Conservation (phyloP, 352 stramenopile genomes). For the Elongisporangium anandrum region DNA sequence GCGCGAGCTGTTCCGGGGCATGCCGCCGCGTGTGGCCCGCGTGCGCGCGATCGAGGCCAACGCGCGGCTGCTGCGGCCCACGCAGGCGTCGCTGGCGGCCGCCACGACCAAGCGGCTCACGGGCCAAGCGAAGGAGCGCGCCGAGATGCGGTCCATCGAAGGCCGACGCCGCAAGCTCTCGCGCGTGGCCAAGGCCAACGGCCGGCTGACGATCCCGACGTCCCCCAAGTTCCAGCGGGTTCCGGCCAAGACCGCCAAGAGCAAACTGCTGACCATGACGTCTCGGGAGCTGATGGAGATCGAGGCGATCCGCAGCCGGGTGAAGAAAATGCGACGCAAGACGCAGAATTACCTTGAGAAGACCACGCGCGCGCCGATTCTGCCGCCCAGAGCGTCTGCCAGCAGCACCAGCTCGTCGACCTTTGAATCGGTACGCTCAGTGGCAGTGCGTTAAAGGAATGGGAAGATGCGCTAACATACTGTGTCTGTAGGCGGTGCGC, state of each 20-base stretch:
- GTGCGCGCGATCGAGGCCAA: constrained; percentile 52
- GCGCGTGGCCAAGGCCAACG: constrained; percentile 47
- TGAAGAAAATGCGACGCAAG: constrained; percentile 47
- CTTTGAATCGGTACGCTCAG: constrained; percentile 9
- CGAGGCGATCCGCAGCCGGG: constrained; percentile 52
- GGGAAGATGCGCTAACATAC: background rate
- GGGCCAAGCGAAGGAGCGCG: constrained; percentile 35
- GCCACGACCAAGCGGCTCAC: constrained; percentile 36
- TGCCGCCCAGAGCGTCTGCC: constrained; percentile 2
- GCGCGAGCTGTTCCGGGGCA: constrained; percentile 41
- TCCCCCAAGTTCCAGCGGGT: constrained; percentile 59
- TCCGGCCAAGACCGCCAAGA: constrained; percentile 25
- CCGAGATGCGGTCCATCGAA: constrained; percentile 26
- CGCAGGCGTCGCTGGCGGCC: constrained; percentile 44
- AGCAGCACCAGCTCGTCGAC: constrained; percentile 34
- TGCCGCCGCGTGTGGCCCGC: constrained; percentile 35
- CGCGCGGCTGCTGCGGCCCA: constrained; percentile 58
- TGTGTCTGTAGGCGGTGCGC: constrained; percentile 28
- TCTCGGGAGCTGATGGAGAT: constrained; percentile 77
- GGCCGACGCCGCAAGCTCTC: constrained; percentile 23
- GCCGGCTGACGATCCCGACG: constrained; percentile 58
- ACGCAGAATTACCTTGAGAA: constrained; percentile 64
- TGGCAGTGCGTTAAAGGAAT: background rate
- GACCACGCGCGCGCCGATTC: constrained; percentile 34
- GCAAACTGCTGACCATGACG: constrained; percentile 52